Evolutionary conservation across 371 early-diverging fungal genomes (phyloP), one percentile per base, ranked within the genome.

Genomic region (Paramicrosporidium saccamoebae): DNA sequence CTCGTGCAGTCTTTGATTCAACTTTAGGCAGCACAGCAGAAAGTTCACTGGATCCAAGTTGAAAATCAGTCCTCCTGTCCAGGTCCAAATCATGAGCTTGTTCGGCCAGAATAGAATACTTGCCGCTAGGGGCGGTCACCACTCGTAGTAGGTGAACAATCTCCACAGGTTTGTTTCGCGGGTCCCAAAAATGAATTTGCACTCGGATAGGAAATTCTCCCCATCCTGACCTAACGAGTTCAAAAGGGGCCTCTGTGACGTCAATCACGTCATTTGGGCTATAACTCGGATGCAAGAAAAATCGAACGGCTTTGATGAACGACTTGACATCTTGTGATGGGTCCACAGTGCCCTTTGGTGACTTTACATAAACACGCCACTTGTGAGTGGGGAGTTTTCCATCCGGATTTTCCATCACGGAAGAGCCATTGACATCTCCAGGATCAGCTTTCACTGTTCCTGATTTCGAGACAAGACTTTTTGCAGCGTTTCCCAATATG

Each of bases 161-260:
- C 27, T 77, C 72, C 0, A 75, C 52, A 0, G 74, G 61, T 32
- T 72, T 73, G 39, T 82, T 84, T 17, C 59, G 42, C 2, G 39
- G 35, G 30, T 73, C 71, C 8, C 50, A 49, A 41, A 84, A 81
- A 30, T 51, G 57, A 5, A 86, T 23, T 26, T 72, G 65, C 7
- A 78, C 39, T 11, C 74, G 54, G 20, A 81, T 44, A 7, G 79
- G 74, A 28, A 77, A 81, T 39, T 86, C 84, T 4, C 88, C 88
- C 82, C 82, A 86, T 0, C 81, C 88, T 27, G 56, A 52, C 1
- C 78, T 52, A 5, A 64, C 64, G 20, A 82, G 31, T 25, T 64
- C 62, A 32, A 75, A 78, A 0, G 68, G 75, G 0, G 84, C 58
- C 16, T 55, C 51, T 0, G 41, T 38, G 2, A 82, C 52, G 15